These are phyloP conservation scores for Chalciporus chontae DNA, from an alignment of 768 basidiomycete genomes.

Conservation along the genomic window DNA sequence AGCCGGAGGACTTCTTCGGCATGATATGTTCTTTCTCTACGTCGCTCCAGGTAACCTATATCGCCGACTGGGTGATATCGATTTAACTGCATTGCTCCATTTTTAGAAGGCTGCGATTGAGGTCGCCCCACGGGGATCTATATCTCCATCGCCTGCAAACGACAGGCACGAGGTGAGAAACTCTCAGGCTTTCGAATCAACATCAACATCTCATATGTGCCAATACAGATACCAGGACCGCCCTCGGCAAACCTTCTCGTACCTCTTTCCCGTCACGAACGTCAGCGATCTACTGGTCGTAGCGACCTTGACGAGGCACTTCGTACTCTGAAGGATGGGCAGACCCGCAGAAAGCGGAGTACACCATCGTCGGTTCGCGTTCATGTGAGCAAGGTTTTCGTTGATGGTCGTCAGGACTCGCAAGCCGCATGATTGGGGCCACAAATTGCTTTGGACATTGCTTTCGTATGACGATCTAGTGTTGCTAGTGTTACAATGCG, in stretches of 20 bases:
- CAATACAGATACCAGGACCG: constrained; percentile 32
- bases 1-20: constrained; percentile 82
- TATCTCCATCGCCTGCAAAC: neutral
- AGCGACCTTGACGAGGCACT: constrained; percentile 86
- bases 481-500: neutral
- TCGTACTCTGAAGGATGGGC: constrained; percentile 70
- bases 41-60: constrained; percentile 54
- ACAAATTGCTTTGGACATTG: neutral
- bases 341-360: constrained; percentile 13
- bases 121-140: constrained; percentile 26
- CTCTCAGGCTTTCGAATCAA: neutral
- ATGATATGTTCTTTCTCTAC: constrained; percentile 72
- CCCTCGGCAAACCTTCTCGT: constrained; percentile 20
- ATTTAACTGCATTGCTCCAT: neutral
- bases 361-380: constrained; percentile 13
- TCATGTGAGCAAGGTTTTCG: constrained; percentile 21
- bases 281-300: constrained; percentile 57
- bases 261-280: constrained; percentile 42
- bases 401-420: constrained; percentile 22
- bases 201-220: neutral
- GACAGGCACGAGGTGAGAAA: constrained; percentile 8
- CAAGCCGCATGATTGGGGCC: neutral
- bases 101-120: constrained; percentile 69
- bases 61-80: neutral
- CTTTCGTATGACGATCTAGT: neutral